Base-by-base conservation (phyloP, 2,329 filamentous ascomycete genomes). In the Colletotrichum tofieldiae region DNA sequence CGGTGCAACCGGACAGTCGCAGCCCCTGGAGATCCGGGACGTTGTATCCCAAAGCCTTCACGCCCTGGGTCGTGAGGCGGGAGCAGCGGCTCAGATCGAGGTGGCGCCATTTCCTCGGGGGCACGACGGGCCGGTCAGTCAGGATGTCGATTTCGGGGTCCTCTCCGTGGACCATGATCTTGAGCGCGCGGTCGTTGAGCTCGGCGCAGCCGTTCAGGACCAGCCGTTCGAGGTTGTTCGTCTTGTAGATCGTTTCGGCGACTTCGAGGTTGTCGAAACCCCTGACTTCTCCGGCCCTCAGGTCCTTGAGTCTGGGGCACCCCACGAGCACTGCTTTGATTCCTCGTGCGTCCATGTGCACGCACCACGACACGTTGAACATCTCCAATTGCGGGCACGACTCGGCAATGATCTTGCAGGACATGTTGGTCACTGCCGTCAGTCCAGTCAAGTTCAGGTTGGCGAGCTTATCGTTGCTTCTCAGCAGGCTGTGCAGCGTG, bases 331-430 rank as follows among this genome's bases (percentile, higher is more conserved):
- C 88, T 63, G 89, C 88, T 74, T 88, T 90, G 65, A 98, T 84
- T 5, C 95, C 95, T 16, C 89, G 86, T 11, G 94, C 93, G 78
- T 96, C 93, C 79, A 98, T 91, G 73, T 94, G 93, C 75, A 91
- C 92, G 84, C 96, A 99, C 94, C 96, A 98, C 0, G 95, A 97
- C 26, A 98, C 90, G 77, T 98, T 97, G 75, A 98, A 88, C 67
- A 90, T 88, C 81, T 97, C 92, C n/a, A 99, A 86, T 60, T 92
- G 91, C 1, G 92, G 91, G 77, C 96, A 98, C 49, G 92, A 92
- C 65, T 93, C 87, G 0, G 94, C 92, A 72, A 99, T 93, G 72
- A 97, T 94, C 78, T 92, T 94, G 89, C 97, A 95, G 0, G 94
- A 93, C 29, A 90, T 90, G 79, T 98, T 97, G 39, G 92, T 94